Evolutionary conservation across 257 asterid genomes (phyloP), one percentile per base, ranked within the genome.

Genomic region (Nicotiana noctiflora): DNA sequence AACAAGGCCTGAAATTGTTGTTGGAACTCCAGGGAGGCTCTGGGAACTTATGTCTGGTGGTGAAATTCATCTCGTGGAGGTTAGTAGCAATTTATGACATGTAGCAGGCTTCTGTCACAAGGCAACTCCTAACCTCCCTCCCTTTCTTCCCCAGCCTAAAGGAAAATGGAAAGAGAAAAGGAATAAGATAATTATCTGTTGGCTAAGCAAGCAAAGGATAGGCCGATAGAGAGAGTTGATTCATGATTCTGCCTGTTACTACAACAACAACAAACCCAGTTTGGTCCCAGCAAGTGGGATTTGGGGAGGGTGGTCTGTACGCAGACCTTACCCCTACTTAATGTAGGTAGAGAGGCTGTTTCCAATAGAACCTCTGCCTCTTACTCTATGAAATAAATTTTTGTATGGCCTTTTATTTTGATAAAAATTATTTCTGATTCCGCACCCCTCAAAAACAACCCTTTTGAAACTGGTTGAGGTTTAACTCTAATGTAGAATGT

Each of bases 1-100:
- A 86, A 56, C 88, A 77, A 91, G 96, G 86, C 99, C 99, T 84
- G 99, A 93, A 87, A 91, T 95, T 86, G 98, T 95, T 81, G 97
- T 95, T n/a, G 99, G 99, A 75, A 95, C 99, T 82, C 99, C 99
- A 9, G 99, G 99, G 80, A 89, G 99, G 83, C 91, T 95, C 9
- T 95, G 99, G 99, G 99, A 95, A 84, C 96, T 92, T 80, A 95
- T 95, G 97, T 93, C 97, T 10, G 92, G 97, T 53, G 98, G 97
- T 86, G 97, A 89, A 51, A 79, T 70, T 79, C 99, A 93, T 84
- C 97, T 95, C 6, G 91, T 90, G 76, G 97, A 95, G 98, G 98
- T 95, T 89, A 85, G 90, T 82, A 81, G 14, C 61, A 74, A 25
- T 49, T 25, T 49, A 25, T 74, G 62, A 49, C 62, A 23, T 10